These are phyloP conservation scores for Xenoacremonium recifei DNA, from an alignment of 2,329 filamentous ascomycete species.

Conservation along the genomic window DNA sequence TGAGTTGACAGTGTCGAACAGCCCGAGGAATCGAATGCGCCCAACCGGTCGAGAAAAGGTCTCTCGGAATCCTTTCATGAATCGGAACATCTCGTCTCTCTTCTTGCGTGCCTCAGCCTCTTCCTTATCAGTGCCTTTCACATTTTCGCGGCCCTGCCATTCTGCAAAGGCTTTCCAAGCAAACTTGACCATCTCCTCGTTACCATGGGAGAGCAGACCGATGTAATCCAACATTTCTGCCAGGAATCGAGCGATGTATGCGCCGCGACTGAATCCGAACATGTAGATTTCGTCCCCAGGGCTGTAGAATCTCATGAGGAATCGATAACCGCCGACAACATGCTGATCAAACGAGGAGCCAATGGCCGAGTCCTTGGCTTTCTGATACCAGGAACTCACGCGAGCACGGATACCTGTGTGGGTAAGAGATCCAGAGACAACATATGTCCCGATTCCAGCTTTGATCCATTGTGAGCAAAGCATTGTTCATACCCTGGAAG, in stretches of 20 bases:
- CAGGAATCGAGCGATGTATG: conserved; percentile 72
- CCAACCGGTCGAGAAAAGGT: conserved; percentile 76
- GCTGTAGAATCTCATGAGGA: conserved; percentile 72
- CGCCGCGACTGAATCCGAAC: conserved; percentile 72
- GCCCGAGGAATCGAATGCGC: conserved; percentile 71
- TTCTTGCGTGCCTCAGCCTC: conserved; percentile 38
- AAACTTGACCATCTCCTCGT: conserved; percentile 82
- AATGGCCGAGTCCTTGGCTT: conserved; percentile 76
- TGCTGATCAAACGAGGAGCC: conserved; percentile 80
- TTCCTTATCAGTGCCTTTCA: conserved; percentile 38
- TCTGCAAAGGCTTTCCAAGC: conserved; percentile 80
- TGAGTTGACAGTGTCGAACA: conserved; percentile 82
- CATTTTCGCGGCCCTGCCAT: conserved; percentile 63
- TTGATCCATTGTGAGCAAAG: conserved; percentile 1
- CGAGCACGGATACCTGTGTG: conserved; percentile 56
- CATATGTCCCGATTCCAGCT: conserved; percentile 73
- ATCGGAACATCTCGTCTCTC: conserved; percentile 62
- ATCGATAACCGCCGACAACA: conserved; percentile 79
- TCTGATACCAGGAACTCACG: conserved; percentile 65
- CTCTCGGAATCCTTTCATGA: conserved; percentile 77
- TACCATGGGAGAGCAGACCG: conserved; percentile 75
- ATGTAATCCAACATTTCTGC: conserved; percentile 85
- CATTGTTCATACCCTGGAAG: neutral
- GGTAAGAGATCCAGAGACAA: conserved; percentile 58
- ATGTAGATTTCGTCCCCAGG: conserved; percentile 66